These are phyloP conservation scores for Silybum marianum DNA, from an alignment of 129 eudicot genomes.

Conservation along the genomic window DNA sequence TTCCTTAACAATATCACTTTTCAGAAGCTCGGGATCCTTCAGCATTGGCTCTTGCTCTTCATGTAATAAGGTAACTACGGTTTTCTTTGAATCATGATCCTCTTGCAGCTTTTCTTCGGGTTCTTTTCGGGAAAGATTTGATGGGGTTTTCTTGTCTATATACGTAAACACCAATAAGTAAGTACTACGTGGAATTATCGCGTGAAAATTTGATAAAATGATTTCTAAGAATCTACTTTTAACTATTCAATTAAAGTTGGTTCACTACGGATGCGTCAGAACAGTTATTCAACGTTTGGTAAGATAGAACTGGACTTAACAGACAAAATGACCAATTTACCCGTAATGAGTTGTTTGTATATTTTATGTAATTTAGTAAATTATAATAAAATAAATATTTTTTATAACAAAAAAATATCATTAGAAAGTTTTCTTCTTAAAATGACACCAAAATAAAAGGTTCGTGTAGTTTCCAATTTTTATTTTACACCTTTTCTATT, in stretches of 20 bases:
- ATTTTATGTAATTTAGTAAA: no score
- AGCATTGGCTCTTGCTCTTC: conserved; percentile 51
- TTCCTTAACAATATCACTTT: conserved; percentile 45
- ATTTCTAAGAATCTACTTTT: neutral
- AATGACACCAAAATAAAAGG: no score
- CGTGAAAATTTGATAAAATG: neutral
- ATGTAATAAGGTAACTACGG: conserved; percentile 29
- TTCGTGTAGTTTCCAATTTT: no score
- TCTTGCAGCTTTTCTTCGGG: conserved; percentile 39
- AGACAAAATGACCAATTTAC: no score
- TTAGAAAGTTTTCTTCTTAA: no score
- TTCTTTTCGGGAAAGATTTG: conserved; percentile 27
- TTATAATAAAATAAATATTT: no score
- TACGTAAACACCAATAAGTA: conserved; percentile 16
- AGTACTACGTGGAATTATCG: neutral
- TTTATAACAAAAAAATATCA: no score
- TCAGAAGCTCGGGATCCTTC: conserved; percentile 34
- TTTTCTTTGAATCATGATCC: conserved; percentile 34
- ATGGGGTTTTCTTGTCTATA: conserved; percentile 32
- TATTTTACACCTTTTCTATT: no score
- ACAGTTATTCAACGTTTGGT: no score
- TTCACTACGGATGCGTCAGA: neutral
- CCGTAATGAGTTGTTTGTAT: no score
- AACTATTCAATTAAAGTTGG: neutral
- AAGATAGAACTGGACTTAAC: no score